phyloP scores from a whole-genome alignment of 1,139 yeast species.

The Lodderomyces beijingensis region DNA sequence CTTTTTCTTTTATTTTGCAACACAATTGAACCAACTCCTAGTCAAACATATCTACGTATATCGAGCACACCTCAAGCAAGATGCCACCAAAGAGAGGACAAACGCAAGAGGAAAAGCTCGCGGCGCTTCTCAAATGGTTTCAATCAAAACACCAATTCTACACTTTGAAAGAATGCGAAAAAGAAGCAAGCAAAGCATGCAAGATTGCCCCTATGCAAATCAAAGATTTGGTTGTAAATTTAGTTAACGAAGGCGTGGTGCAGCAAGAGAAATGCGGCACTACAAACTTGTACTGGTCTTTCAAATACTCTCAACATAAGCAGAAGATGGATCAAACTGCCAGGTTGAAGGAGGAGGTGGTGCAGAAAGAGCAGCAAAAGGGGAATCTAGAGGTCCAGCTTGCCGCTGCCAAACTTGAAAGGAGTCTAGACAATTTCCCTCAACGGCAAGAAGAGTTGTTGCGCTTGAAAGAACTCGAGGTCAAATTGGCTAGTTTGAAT shows the following conservation, averaged over 20 bases:
- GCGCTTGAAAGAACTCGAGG: slow-evolving; percentile 3
- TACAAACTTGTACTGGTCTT: slow-evolving; percentile 52
- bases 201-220: slow-evolving; percentile 49
- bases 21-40: too few species aligned
- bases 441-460: slow-evolving; percentile 5
- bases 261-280: slow-evolving; percentile 52
- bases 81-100: slow-evolving; percentile 26
- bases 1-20: slow-evolving; percentile 1
- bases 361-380: slow-evolving; percentile 5
- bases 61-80: too few species aligned
- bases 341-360: slow-evolving; percentile 17
- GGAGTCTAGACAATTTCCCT: slow-evolving; percentile 4
- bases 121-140: slow-evolving; percentile 36
- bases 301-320: slow-evolving; percentile 31
- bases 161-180: slow-evolving; percentile 48
- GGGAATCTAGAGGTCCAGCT: slow-evolving; percentile 6
- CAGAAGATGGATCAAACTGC: slow-evolving; percentile 10
- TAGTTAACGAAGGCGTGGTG: slow-evolving; percentile 45
- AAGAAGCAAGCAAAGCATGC: slow-evolving; percentile 38
- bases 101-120: slow-evolving; percentile 37
- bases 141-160: slow-evolving; percentile 36
- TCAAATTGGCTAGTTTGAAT: slow-evolving; percentile 2
- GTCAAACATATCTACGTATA: too few species aligned
- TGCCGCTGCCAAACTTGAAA: slow-evolving; percentile 2
- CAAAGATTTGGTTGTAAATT: slow-evolving; percentile 41